Evolutionary conservation across 164 flowering plant genomes (phyloP), one percentile per base, ranked within the genome.

Genomic region (Umbellularia californica): DNA sequence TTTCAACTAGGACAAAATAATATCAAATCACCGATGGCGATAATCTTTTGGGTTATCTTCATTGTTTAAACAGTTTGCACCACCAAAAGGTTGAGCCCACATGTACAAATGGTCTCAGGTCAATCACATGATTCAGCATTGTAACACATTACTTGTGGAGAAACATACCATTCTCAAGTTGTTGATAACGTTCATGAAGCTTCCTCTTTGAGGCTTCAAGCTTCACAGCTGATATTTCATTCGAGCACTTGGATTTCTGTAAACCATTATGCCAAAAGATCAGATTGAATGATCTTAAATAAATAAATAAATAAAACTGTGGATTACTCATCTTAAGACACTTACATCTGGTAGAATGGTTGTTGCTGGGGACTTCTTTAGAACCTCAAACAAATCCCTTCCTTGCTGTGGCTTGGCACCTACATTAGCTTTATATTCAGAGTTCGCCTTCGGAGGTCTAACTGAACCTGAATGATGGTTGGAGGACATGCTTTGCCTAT

Each of bases 101-200:
- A 19, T 14, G 7, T 55, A 20, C n/a, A 14, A 20, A 41, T 41
- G 47, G 47, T 41, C 47, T 5, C 47, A 41, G 47, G 47, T 41
- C 47, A 41, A 41, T 41, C 47, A 41, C 10, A 41, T 41, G 47
- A 41, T 41, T 41, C 47, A 41, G 47, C 47, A 41, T 41, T 5
- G 47, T 41, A 41, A 7, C 11, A 41, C 11, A 1, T 41, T 41
- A 41, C 47, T 41, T 41, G 47, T 41, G 11, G 47, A 41, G 47
- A 41, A 22, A 30, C 10, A 30, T 75, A 92, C 97, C 97, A 30
- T 90, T 88, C 79, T 92, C 90, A n/a, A 87, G 92, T 83, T 88
- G 87, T 80, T 90, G 94, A 76, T 92, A 92, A 19, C 92, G 75
- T 79, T 90, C 92, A 0, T 90, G 92, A 50, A 92, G 89, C 79